A percentile compares a stretch with the other conserved stretches of the same genome.
Conservation (phyloP, 208 protist genomes). For the Trypanosoma melophagium region DNA sequence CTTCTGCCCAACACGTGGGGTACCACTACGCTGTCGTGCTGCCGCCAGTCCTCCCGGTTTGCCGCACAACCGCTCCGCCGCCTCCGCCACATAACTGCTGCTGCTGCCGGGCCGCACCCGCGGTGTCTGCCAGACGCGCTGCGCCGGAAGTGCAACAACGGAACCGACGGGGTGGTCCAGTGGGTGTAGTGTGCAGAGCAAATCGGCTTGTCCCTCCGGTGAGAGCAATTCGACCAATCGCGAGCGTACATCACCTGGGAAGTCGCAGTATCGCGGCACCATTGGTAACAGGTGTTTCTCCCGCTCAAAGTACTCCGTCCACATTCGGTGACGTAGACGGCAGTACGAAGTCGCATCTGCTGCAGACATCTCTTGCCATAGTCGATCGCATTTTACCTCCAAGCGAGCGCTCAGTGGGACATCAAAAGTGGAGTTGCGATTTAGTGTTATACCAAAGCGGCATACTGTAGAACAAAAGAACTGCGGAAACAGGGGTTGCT, state of each 20-base stretch:
- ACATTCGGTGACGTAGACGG: slow-evolving; percentile 62
- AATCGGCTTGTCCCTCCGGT: slow-evolving; percentile 53
- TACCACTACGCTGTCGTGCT: not conserved
- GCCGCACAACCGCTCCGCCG: slow-evolving; percentile 23
- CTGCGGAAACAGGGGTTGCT: not conserved
- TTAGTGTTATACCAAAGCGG: slow-evolving; percentile 48
- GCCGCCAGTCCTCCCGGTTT: not conserved
- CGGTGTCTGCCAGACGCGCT: slow-evolving; percentile 29
- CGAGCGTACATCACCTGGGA: slow-evolving; percentile 28
- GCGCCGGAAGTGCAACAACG: slow-evolving; percentile 37
- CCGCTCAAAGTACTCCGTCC: slow-evolving; percentile 61
- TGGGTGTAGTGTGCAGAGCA: slow-evolving; percentile 52
- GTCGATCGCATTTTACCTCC: slow-evolving; percentile 34
- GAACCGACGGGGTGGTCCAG: slow-evolving; percentile 44
- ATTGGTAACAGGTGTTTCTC: slow-evolving; percentile 47
- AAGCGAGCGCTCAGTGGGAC: slow-evolving; percentile 35
- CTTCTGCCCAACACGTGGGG: not conserved
- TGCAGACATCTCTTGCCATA: slow-evolving; percentile 33
- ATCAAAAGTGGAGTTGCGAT: slow-evolving; percentile 51
- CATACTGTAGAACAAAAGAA: slow-evolving; percentile 19
- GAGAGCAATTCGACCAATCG: slow-evolving; percentile 35
- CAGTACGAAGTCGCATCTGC: slow-evolving; percentile 29
- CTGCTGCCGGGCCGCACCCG: slow-evolving; percentile 35
- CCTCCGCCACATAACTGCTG: slow-evolving; percentile 53
- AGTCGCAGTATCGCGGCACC: slow-evolving; percentile 33